phyloP scores from a whole-genome alignment of 495 filamentous ascomycete species.

The Penicillium bialowiezense region DNA sequence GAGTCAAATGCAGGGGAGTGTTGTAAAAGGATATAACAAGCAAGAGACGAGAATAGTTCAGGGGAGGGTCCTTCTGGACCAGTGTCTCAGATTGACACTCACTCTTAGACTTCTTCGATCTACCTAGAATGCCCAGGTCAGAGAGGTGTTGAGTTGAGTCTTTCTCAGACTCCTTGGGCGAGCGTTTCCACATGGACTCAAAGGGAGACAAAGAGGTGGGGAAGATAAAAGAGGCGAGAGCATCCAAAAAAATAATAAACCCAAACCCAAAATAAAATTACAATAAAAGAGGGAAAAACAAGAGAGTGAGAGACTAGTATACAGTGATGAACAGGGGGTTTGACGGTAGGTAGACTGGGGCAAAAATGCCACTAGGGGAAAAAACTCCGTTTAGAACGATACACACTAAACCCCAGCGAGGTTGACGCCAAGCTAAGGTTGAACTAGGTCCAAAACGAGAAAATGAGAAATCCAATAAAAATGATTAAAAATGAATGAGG shows the following conservation, averaged over 20 bases:
- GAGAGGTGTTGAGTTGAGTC: conserved; percentile 30
- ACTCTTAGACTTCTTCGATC: conserved; percentile 36
- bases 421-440: too few relatives aligned
- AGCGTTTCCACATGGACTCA: conserved; percentile 46
- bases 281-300: conserved; percentile 9
- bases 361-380: neutral
- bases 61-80: conserved; percentile 14
- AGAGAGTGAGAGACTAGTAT: conserved; percentile 2
- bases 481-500: too few relatives aligned
- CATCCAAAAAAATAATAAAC: conserved; percentile 3
- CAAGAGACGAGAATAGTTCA: conserved; percentile 2
- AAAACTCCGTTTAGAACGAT: too few relatives aligned
- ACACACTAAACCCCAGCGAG: too few relatives aligned
- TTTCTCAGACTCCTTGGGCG: conserved; percentile 43
- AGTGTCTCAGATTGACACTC: conserved; percentile 24
- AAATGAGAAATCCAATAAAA: too few relatives aligned
- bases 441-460: too few relatives aligned
- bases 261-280: conserved; percentile 4
- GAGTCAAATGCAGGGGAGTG: conserved; percentile 7
- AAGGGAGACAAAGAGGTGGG: conserved; percentile 16
- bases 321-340: neutral
- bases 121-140: conserved; percentile 40
- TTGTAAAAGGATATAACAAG: neutral
- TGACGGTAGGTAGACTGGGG: neutral
- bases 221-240: conserved; percentile 10